phyloP scores from a whole-genome alignment of 306 rosid genomes.

The Oxytropis ochrocephala region DNA sequence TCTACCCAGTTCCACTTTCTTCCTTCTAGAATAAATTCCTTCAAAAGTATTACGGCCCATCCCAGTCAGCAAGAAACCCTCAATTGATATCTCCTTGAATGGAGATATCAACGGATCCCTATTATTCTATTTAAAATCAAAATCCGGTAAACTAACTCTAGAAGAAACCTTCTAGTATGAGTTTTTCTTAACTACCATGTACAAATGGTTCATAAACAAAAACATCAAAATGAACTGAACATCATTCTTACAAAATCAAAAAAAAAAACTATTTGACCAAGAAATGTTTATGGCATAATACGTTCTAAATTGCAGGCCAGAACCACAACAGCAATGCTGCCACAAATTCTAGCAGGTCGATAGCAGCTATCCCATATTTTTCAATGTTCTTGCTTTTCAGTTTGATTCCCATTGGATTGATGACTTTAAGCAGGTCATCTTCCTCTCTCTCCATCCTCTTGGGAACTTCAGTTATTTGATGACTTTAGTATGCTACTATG shows the following conservation, averaged over 20 bases:
- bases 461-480: too few species aligned
- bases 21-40: too few species aligned
- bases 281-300: background rate
- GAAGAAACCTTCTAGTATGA: background rate
- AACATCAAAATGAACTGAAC: background rate
- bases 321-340: background rate
- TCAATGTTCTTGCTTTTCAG: too few species aligned
- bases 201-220: background rate
- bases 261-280: background rate
- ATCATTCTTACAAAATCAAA: background rate
- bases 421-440: too few species aligned
- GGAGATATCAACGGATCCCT: background rate
- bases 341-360: too few species aligned
- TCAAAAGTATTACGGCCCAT: background rate
- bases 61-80: background rate
- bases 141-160: background rate
- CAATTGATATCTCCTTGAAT: background rate
- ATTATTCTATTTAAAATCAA: background rate
- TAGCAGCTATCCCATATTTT: too few species aligned
- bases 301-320: background rate
- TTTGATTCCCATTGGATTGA: too few species aligned
- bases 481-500: too few species aligned
- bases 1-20: too few species aligned
- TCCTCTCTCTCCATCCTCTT: too few species aligned
- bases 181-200: background rate